Conservation (phyloP, 495 filamentous ascomycete genomes). For the Annulohypoxylon maeteangense region DNA sequence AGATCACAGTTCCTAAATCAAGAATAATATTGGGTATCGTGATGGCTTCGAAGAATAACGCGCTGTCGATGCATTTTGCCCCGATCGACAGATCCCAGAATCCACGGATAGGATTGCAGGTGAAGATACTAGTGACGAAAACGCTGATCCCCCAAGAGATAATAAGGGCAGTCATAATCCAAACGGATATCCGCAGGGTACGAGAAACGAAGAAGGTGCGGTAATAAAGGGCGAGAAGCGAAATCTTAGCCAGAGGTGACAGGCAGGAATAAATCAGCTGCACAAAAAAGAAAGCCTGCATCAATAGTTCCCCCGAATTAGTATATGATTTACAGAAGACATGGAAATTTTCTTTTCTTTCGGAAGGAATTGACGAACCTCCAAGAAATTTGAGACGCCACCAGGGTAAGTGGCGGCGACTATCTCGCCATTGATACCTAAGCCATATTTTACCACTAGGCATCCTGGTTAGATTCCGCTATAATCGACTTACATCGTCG, state of each 20-base stretch:
- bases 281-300: slow-evolving; percentile 1
- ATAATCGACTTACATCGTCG: neutral
- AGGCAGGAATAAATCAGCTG: slow-evolving; percentile 8
- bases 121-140: slow-evolving; percentile 2
- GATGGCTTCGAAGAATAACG: slow-evolving; percentile 9
- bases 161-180: neutral
- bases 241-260: slow-evolving; percentile 2
- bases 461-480: neutral
- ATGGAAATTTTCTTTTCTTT: neutral
- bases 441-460: neutral
- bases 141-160: slow-evolving; percentile 6
- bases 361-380: neutral
- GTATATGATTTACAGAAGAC: neutral
- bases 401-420: slow-evolving; percentile 2
- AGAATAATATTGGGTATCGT: slow-evolving; percentile 1
- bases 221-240: slow-evolving; percentile 7
- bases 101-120: neutral
- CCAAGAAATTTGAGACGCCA: slow-evolving; percentile 9
- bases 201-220: slow-evolving; percentile 10
- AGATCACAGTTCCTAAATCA: neutral
- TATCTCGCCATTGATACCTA: neutral
- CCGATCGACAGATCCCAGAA: slow-evolving; percentile 3
- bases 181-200: neutral
- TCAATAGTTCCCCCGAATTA: neutral
- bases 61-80: slow-evolving; percentile 5